These are phyloP conservation scores for Berkeleyomyces basicola DNA, from an alignment of 2,329 filamentous ascomycete species.

Conservation along the genomic window DNA sequence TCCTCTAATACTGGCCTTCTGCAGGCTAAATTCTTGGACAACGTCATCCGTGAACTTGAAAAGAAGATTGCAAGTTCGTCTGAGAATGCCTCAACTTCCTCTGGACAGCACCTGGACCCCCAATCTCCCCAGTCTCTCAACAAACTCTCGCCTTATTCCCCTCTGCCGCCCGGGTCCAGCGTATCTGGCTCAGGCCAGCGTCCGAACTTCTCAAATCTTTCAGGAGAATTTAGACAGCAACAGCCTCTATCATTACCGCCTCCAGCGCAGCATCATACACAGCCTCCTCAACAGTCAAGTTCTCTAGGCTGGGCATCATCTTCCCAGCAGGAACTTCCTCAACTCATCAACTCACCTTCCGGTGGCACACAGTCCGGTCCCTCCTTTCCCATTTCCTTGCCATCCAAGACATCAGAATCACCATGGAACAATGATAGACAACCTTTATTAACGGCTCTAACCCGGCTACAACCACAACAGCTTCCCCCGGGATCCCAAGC, in stretches of 20 bases:
- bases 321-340: not conserved
- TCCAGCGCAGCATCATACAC: not conserved
- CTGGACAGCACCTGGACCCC: not conserved
- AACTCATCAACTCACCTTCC: not conserved
- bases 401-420: not conserved
- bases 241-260: not conserved
- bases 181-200: not conserved
- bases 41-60: conserved; percentile 11
- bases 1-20: conserved; percentile 18
- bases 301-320: not conserved
- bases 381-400: not conserved
- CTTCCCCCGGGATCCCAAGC: not conserved
- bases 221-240: not conserved
- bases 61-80: conserved; percentile 3
- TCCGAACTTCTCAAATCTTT: not conserved
- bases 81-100: not conserved
- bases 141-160: not conserved
- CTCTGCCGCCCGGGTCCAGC: not conserved
- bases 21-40: conserved; percentile 20
- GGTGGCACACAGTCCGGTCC: not conserved
- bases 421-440: not conserved
- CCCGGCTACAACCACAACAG: not conserved
- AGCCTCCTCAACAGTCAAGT: not conserved
- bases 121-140: not conserved
- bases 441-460: not conserved